Evolutionary conservation across 148 eudicot genomes (phyloP).

Genomic region (Persicaria maculosa): DNA sequence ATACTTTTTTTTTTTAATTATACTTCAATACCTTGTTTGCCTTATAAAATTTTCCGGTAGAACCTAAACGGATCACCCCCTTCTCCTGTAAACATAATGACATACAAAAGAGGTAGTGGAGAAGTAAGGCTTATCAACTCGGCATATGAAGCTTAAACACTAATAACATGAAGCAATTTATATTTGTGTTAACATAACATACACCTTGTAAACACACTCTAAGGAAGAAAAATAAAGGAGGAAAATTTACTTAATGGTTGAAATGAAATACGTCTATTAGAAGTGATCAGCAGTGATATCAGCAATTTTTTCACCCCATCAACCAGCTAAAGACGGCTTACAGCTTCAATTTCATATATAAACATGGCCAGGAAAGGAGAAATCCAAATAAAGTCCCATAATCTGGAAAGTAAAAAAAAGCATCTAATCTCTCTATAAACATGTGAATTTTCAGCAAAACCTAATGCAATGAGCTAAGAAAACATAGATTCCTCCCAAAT

Average conservation of each 20-base stretch:
- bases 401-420: not conserved
- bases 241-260: not conserved
- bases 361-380: slow-evolving; percentile 35
- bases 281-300: slow-evolving; percentile 36
- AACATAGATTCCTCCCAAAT: not conserved
- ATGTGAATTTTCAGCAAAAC: not conserved
- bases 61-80: slow-evolving; percentile 45
- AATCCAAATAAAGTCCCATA: slow-evolving; percentile 4
- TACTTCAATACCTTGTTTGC: slow-evolving; percentile 69
- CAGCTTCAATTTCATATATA: slow-evolving; percentile 91
- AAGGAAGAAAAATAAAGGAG: not conserved
- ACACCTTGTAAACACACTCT: not conserved
- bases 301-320: slow-evolving; percentile 67
- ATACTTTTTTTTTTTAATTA: slow-evolving; percentile 52
- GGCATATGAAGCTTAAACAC: not conserved
- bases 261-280: not conserved
- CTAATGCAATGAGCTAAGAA: not conserved
- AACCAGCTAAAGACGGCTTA: slow-evolving; percentile 88
- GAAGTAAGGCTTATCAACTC: not conserved
- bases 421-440: not conserved
- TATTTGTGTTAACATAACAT: not conserved
- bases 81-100: slow-evolving; percentile 44
- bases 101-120: not conserved
- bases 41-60: slow-evolving; percentile 46
- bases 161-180: slow-evolving; percentile 1